Base-by-base conservation (phyloP, 2,329 filamentous ascomycete species). In the Cladosporium sphaerospermum region DNA sequence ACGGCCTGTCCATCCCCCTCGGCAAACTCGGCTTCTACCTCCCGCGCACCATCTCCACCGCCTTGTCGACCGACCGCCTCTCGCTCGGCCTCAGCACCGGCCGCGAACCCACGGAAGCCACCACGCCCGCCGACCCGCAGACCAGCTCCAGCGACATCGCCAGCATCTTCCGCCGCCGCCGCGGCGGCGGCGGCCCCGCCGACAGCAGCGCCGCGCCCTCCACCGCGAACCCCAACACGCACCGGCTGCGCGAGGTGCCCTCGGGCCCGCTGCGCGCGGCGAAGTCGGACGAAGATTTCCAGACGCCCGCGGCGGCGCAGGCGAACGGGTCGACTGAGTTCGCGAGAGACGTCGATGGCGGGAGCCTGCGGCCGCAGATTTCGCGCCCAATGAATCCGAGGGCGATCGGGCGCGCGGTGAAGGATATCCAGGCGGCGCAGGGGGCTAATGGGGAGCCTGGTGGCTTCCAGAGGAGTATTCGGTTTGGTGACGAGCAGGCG, bases 1-100 rank as follows among this genome's bases (percentile, higher is more conserved):
- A 95, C 61, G 89, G 89, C 6, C 74, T 96, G 1, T 89, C 84
- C 46, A 88, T 95, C 11, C 89, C 90, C 0, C 68, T 93, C 3
- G 84, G 82, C 0, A 89, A 88, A 64, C 70, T 89, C 50, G 73
- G 75, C 1, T 67, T 76, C 59, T 80, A 84, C 55, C 73, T 88
- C 0, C 85, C 85, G 0, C 73, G 82, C 23, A 86, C 83, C 0
- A 67, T 89, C 16, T 84, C 81, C 5, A 72, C 71, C 31, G 76
- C 73, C 23, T 58, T 75, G n/a, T 80, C 73, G 49, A 72, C 67
- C 4, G 71, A 68, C 28, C 57, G 67, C 10, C 61, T 59, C n/a
- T 64, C 63, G 7, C 54, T 52, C 1, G 64, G 53, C 6, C 57
- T 52, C 10, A 64, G 59, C 40, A 23, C 43, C 6, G 45, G 31